Conservation (phyloP, 441 rosid genomes). For the Theobroma grandiflorum region DNA sequence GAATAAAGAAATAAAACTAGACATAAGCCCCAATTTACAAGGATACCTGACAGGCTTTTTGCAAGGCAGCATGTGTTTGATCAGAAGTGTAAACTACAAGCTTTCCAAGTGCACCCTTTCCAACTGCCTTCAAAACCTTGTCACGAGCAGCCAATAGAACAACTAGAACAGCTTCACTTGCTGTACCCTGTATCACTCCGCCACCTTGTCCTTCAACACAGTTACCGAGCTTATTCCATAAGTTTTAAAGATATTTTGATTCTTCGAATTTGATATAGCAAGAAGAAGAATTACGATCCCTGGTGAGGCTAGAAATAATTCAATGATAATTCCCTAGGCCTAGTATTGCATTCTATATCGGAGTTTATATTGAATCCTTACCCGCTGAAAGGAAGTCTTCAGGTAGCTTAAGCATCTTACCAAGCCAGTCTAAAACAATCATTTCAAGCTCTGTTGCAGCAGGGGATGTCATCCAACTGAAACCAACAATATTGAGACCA, state of each 20-base stretch:
- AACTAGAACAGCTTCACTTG: constrained; percentile 87
- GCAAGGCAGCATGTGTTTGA: constrained; percentile 86
- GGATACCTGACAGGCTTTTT: constrained; percentile 86
- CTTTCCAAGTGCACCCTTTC: constrained; percentile 60
- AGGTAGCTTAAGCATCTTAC: constrained; percentile 76
- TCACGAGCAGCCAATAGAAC: constrained; percentile 84
- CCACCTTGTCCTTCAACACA: constrained; percentile 74
- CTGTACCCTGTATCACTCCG: constrained; percentile 93
- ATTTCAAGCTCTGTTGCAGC: constrained; percentile 91
- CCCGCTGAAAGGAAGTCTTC: constrained; percentile 75
- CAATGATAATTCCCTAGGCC: not conserved
- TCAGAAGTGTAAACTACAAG: constrained; percentile 87
- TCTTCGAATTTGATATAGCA: not conserved
- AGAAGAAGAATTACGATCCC: not conserved
- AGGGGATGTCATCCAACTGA: constrained; percentile 90
- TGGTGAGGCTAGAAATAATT: not conserved
- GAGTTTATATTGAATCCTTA: constrained; percentile 24
- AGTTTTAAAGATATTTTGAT: constrained; percentile 20
- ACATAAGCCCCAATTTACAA: constrained; percentile 11
- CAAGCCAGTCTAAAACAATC: constrained; percentile 93
- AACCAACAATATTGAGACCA: constrained; percentile 78
- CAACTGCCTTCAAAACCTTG: constrained; percentile 51
- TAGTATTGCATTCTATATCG: not conserved
- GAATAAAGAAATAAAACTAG: not conserved
- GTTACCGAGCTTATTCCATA: constrained; percentile 28